These are phyloP conservation scores for Fraxinus excelsior DNA, from an alignment of 257 asterid species.

Conservation along the genomic window DNA sequence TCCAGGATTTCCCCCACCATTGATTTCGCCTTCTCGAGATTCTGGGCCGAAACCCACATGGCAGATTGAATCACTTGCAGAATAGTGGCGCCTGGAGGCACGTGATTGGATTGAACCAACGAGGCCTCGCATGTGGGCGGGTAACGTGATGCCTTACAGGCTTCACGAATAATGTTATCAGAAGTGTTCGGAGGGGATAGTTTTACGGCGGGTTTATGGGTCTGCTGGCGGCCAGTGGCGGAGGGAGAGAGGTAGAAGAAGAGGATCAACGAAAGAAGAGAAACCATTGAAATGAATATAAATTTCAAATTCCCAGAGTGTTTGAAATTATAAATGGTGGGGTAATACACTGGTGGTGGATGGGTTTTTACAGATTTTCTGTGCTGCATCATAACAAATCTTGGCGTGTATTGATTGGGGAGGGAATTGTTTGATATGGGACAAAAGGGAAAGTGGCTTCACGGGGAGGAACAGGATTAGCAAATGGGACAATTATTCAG, in stretches of 20 bases:
- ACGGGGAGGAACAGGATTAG: background rate
- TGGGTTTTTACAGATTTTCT: background rate
- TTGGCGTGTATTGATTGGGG: background rate
- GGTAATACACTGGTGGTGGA: background rate
- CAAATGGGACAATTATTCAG: background rate
- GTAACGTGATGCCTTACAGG: constrained; percentile 63
- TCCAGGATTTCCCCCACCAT: constrained; percentile 43
- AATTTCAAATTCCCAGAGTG: background rate
- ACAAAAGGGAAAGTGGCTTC: background rate
- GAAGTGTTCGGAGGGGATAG: background rate
- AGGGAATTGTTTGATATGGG: background rate
- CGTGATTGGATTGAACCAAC: constrained; percentile 30
- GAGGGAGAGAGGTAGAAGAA: constrained; percentile 26
- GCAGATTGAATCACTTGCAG: constrained; percentile 49
- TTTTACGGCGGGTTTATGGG: constrained; percentile 6
- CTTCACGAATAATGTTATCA: constrained; percentile 28
- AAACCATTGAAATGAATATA: constrained; percentile 44
- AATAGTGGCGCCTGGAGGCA: constrained; percentile 39
- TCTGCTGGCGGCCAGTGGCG: constrained; percentile 25
- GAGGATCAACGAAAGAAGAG: constrained; percentile 28
- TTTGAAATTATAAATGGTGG: background rate
- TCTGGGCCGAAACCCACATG: constrained; percentile 30
- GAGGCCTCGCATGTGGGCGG: constrained; percentile 40
- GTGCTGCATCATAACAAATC: background rate
- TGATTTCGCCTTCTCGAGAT: constrained; percentile 37